Conservation (phyloP, 2,329 filamentous ascomycete species). For the Exserohilum turcica region DNA sequence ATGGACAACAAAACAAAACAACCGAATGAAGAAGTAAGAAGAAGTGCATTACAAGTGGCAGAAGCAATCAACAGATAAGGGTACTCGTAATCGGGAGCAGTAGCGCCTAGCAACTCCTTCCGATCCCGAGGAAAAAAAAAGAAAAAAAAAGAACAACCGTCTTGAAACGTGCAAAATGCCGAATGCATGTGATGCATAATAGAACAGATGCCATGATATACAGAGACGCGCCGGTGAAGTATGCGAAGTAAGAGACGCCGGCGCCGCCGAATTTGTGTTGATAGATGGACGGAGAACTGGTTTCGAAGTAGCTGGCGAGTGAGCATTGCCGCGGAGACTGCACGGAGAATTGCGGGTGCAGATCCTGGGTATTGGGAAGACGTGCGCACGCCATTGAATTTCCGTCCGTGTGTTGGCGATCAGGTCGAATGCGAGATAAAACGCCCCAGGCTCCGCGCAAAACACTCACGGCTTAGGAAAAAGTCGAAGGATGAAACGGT, state of each 20-base stretch:
- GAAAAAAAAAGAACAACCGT: background rate
- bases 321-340: background rate
- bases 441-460: slow-evolving; percentile 32
- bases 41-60: slow-evolving; percentile 2
- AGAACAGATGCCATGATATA: slow-evolving; percentile 31
- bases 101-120: background rate
- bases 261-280: slow-evolving; percentile 11
- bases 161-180: slow-evolving; percentile 10
- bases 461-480: slow-evolving; percentile 23
- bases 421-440: slow-evolving; percentile 21
- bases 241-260: slow-evolving; percentile 11
- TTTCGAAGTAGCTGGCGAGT: background rate
- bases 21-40: background rate
- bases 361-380: background rate
- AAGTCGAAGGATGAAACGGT: slow-evolving; percentile 24
- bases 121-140: background rate
- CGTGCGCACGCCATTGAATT: background rate
- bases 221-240: slow-evolving; percentile 28
- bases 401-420: slow-evolving; percentile 12
- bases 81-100: background rate
- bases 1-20: background rate
- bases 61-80: background rate
- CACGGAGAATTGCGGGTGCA: background rate
- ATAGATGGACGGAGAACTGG: background rate
- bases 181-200: slow-evolving; percentile 32